Evolutionary conservation across 2,329 filamentous ascomycete genomes (phyloP), one percentile per base, ranked within the genome.

Genomic region (Xylaria polymorpha): DNA sequence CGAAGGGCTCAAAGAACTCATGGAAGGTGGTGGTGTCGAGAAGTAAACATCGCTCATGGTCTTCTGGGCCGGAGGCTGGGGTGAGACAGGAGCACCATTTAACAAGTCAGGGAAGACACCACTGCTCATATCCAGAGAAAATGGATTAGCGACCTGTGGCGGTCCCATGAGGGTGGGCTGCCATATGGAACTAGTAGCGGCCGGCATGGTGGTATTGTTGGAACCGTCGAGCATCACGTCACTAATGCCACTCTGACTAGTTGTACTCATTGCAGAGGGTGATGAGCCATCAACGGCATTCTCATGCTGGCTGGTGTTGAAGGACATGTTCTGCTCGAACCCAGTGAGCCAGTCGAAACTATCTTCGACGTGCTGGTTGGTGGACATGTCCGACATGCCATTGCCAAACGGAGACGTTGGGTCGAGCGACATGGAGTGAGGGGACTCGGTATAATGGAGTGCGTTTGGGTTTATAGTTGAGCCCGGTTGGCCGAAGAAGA

Each of bases 221-320:
- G 88, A 89, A 68, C 93, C 93, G 80, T 98, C 94, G 67, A 96
- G 85, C 91, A 97, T 94, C 68, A 94, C 90, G 79, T 98, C 96
- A 81, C 93, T 97, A 80, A 94, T 92, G 60, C 91, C 93, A 79
- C 92, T 95, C 77, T 97, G 94, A 81, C 94, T 98, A 68, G 93
- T 93, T 51, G 93, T 97, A 83, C 95, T 98, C 80, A 98, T 95
- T 56, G 94, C 94, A 9, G 96, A 98, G 18, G 96, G 96, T 15
- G 96, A 98, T 12, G 96, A 98, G 68, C 92, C 94, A 76, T 97
- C 95, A 63, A 98, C 88, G 35, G 93, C 94, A 73, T 90, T 91
- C 74, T 97, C 94, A 76, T 91, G 92, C 64, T 85, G 83, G 66
- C 87, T 88, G 0, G 46, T 70, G 74, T 86, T 86, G 79, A 94